Base-by-base conservation (phyloP, 768 basidiomycete species). In the Phallus indusiatus region DNA sequence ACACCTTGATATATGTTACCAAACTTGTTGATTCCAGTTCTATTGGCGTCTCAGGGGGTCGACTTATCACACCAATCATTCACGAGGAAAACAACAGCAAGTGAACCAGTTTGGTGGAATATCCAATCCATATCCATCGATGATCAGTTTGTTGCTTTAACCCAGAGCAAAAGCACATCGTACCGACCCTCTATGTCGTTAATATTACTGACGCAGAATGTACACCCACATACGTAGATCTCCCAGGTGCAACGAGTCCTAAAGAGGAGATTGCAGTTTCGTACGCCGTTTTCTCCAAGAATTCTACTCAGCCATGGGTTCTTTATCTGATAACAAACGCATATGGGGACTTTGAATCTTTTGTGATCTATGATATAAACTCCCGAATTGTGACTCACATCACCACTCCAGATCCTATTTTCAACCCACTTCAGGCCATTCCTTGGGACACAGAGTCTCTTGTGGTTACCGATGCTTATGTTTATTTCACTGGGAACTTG, bases 401-500 rank as follows among this genome's bases (percentile, higher is more conserved):
- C 54, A 77, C 75, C 7, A 73, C 74, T 12, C 67, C 75, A 10
- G 66, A 68, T 24, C 59, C 66, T 9, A 59, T 62, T 6, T 59
- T 76, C 35, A 66, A 66, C 16, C 68, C 74, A 14, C 59, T 74
- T 49, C 68, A 66, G 35, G 70, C 72, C n/a, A 72, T 76, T 28
- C 55, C 67, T 2, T 73, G 75, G 73, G 69, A 70, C 34, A 67
- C 72, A 9, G 24, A 17, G 3, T 34, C 56, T 20, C 68, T 74
- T 18, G 47, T 59, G 3, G 67, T 72, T 58, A 68, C 71, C 0
- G 51, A 66, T 0, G 61, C 65, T 11, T 69, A 64, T 52, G 61
- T 73, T 8, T 66, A 73, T 60, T 73, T 76, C 36, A 61, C 54
- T 0, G 73, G 73, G 8, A 77, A 77, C 53, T 69, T 73, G 34